Base-by-base conservation (phyloP, 768 basidiomycete genomes). In the Hydnomerulius pinastri region DNA sequence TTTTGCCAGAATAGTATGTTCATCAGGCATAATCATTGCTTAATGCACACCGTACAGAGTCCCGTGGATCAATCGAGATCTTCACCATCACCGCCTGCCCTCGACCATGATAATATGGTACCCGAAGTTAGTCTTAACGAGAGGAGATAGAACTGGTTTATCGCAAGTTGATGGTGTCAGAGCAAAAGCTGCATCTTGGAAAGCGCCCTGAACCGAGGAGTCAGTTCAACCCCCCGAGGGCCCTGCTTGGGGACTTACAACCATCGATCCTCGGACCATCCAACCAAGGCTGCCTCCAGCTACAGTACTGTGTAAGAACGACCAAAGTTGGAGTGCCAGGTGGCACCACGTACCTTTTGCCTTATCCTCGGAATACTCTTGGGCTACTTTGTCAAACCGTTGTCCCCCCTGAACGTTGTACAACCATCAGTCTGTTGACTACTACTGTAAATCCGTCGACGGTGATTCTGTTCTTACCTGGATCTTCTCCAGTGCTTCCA, bases 71-170 rank as follows among this genome's bases (percentile, higher is more conserved):
- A 46, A 25, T 12, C 41, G 37, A 10, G 33, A 46, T 43, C 20
- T n/a, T n/a, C n/a, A 39, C 44, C 39, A 20, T 56, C 61, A 83
- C 29, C 87, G 81, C 30, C 90, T 80, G 15, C 89, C 90, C 71
- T 93, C 90, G 6, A 92, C 90, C 88, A 93, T 90, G 66, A 93
- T 92, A 60, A 93, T 85, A 64, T 93, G 91, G 68, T 92, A 93
- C 12, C 91, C 91, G 61, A 85, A 85, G 53, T 78, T 81, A 6
- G 91, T 93, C 71, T 92, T 93, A 28, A 92, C 85, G 42, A 92
- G 78, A 13, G 82, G 70, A 2, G 89, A 87, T 15, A 81, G 62
- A 43, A 79, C 71, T 4, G 91, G 90, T 55, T 88, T 91, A 68
- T 91, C 90, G 53, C 88, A 81, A 4, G 86, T 80, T 7, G 91